These are phyloP conservation scores for Chalciporus pseudorubinellus DNA, from an alignment of 768 basidiomycete genomes.

Conservation along the genomic window DNA sequence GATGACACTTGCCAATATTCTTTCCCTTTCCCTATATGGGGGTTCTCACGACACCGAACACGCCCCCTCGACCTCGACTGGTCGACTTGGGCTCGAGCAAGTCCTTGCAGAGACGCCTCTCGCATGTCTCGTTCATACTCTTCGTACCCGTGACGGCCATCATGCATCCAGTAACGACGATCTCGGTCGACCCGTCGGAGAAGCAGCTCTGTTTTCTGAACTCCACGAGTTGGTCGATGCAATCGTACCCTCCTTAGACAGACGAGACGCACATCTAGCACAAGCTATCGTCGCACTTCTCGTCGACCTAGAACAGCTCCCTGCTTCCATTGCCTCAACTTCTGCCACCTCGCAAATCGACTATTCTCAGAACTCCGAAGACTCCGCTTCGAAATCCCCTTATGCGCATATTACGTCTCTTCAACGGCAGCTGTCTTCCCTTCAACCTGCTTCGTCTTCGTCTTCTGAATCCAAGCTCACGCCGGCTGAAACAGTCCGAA, in stretches of 20 bases:
- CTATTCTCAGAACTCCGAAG: conserved; percentile 4
- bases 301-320: conserved; percentile 63
- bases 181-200: conserved; percentile 45
- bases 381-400: conserved; percentile 5
- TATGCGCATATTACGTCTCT: conserved; percentile 57
- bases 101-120: conserved; percentile 17
- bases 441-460: conserved; percentile 42
- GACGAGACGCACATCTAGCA: conserved; percentile 60
- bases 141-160: conserved; percentile 13
- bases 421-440: conserved; percentile 62
- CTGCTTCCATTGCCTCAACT: conserved; percentile 28
- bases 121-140: conserved; percentile 18
- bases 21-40: conserved; percentile 43
- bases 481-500: conserved; percentile 53
- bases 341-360: conserved; percentile 11
- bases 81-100: conserved; percentile 2
- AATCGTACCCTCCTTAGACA: conserved; percentile 42
- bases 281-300: conserved; percentile 68
- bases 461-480: conserved; percentile 19
- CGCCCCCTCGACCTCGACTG: conserved; percentile 53
- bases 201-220: conserved; percentile 57
- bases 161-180: neutral
- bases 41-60: conserved; percentile 50
- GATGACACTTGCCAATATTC: conserved; percentile 68
- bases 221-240: conserved; percentile 53